Evolutionary conservation across 176 grass and related monocot species (phyloP), one percentile per base, ranked within the genome.

Genomic region (Cenchrus purpureus): DNA sequence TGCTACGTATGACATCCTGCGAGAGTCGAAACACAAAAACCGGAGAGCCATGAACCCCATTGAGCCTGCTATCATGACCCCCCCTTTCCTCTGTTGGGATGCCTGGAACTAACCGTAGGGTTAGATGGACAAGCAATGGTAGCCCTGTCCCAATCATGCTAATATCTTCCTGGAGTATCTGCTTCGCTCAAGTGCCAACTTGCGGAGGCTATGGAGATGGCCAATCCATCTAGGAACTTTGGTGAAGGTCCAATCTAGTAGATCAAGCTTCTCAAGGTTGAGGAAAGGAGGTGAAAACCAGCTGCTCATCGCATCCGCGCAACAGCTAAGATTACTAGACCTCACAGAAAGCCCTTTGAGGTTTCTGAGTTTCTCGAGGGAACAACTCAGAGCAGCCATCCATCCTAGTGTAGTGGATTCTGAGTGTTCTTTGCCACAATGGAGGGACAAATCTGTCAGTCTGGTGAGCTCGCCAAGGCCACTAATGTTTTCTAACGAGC

Each of bases 161-260:
- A 19, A 79, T 15, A 10, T 65, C 60, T 32, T 50, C 77, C 4
- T 29, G 40, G 22, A 10, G 7, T 50, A 65, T 79, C 44, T 79
- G 13, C 60, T 79, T 79, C 0, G 7, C 22, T 1, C 40, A 17
- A 79, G 43, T 10, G 0, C 4, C 44, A 79, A 34, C 8, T 12
- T 2, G 1, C 59, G 59, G 44, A 79, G 77, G 59, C 4, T 12
- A 6, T 14, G 25, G 44, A 79, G 77, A 19, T 65, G 43, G 14
- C 74, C 34, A 12, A 77, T 44, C 76, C 57, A 79, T 25, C 37
- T 78, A 5, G 76, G 76, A 29, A 78, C 20, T 63, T 45, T 28
- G 0, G 76, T 48, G n/a, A 78, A 63, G 7, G 59, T 63, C 40
- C n/a, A 78, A 10, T 14, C 12, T 1, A 4, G 0, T 1, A 78